Evolutionary conservation across 2,329 filamentous ascomycete species (phyloP), one percentile per base, ranked within the genome.

Genomic region (Calycina herbarum): DNA sequence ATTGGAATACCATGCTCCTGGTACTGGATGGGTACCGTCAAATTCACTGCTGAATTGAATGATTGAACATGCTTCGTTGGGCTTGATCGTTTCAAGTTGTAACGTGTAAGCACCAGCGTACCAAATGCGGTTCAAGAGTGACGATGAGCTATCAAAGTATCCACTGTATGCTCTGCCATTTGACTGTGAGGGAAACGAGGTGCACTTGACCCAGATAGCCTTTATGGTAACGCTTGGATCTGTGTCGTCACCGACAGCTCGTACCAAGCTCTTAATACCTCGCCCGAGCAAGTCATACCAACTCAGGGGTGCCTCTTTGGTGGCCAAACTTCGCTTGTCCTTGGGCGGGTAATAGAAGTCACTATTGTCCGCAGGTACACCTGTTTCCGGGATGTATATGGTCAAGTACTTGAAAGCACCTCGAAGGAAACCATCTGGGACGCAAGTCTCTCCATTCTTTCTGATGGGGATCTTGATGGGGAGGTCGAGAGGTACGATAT

Each of bases 71-170:
- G 77, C 76, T 66, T 78, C 73, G 3, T 66, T 69, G 1, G 78
- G 77, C 64, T 77, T 76, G 57, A 79, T 70, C 10, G 76, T 78
- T 2, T 74, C 77, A 7, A 79, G 70, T 69, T 84, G 84, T 40
- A 85, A 70, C 0, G 84, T 86, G 68, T 65, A 82, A 10, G 81
- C 80, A 33, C 82, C 81, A 45, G 76, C 76, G 70, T 84, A 84
- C 82, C 82, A 84, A 65, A 84, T 79, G 3, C 79, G 78, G 71
- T 87, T 86, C 62, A 88, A 78, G 11, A 84, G 71, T 40, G 82
- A 78, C 54, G 81, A 82, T 57, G 76, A 81, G 69, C 77, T 82
- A 68, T 83, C 78, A 62, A 85, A 85, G 66, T 85, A 85, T 8
- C 83, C 83, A 51, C 80, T 79, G 63, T 85, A 85, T 13, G 81